These are phyloP conservation scores for Rhizophagus prolifer DNA, from an alignment of 192 early-diverging fungal species.

Conservation along the genomic window DNA sequence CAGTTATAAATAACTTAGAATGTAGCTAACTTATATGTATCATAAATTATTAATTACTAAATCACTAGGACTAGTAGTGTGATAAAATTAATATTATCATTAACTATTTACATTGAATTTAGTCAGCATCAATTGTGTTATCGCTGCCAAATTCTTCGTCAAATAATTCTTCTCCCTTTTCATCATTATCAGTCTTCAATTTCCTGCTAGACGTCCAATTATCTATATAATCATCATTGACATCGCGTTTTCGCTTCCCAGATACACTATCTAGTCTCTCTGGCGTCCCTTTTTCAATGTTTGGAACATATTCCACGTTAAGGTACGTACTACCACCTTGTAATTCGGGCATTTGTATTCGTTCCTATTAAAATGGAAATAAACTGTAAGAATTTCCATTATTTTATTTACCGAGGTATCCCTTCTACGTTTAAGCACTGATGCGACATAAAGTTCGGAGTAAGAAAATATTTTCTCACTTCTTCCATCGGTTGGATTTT, in stretches of 20 bases:
- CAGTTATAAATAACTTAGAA: too few species aligned
- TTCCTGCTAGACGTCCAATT: background rate
- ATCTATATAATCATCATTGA: background rate
- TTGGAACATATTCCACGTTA: background rate
- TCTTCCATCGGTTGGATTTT: slow-evolving; percentile 8
- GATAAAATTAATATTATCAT: too few species aligned
- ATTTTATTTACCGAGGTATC: background rate
- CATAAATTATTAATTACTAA: too few species aligned
- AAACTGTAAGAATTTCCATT: background rate
- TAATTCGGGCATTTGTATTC: background rate
- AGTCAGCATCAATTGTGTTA: background rate
- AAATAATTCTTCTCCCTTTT: background rate
- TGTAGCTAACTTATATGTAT: too few species aligned
- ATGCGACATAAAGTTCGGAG: background rate
- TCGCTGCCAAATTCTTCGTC: background rate
- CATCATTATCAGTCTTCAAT: background rate
- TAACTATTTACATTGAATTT: background rate
- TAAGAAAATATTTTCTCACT: slow-evolving; percentile 1
- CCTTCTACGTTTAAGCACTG: background rate
- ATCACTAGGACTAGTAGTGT: too few species aligned
- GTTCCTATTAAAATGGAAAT: background rate
- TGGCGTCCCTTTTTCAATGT: background rate
- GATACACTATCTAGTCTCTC: background rate
- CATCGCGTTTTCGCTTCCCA: background rate
- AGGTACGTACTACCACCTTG: background rate